phyloP scores from a whole-genome alignment of 2,329 filamentous ascomycete species.

The Hirsutella thompsonii region DNA sequence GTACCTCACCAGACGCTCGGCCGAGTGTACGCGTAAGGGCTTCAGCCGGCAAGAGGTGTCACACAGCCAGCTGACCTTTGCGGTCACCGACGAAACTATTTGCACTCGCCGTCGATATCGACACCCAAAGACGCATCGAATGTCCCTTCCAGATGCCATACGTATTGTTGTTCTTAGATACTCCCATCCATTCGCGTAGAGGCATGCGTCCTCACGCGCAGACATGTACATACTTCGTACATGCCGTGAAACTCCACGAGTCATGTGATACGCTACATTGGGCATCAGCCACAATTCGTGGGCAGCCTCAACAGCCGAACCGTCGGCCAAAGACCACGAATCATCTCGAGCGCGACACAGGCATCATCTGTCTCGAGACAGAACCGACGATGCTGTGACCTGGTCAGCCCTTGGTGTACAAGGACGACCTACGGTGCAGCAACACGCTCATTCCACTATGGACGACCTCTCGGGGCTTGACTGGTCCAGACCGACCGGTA shows the following conservation, averaged over 20 bases:
- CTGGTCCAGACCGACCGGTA: conserved; percentile 34
- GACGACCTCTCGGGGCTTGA: conserved; percentile 49
- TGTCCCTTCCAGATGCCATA: too few species aligned
- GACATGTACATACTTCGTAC: neutral
- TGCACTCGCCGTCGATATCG: too few species aligned
- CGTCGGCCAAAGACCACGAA: neutral
- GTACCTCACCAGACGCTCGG: too few species aligned
- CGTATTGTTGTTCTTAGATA: too few species aligned
- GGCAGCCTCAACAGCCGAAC: neutral
- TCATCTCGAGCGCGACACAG: neutral
- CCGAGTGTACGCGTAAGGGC: too few species aligned
- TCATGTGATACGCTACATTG: neutral
- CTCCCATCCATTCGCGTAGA: too few species aligned
- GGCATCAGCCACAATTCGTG: neutral
- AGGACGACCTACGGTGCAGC: conserved; percentile 11
- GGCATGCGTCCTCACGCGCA: neutral
- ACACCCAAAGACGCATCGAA: too few species aligned
- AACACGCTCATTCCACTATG: conserved; percentile 27
- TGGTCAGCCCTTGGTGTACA: conserved; percentile 5
- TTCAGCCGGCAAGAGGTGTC: too few species aligned
- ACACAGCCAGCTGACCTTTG: too few species aligned
- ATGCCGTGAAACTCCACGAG: neutral
- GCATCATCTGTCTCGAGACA: neutral
- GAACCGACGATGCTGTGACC: neutral
- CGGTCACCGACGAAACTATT: too few species aligned